Conservation (phyloP, 2,329 filamentous ascomycete species). For the Fusarium sp. region DNA sequence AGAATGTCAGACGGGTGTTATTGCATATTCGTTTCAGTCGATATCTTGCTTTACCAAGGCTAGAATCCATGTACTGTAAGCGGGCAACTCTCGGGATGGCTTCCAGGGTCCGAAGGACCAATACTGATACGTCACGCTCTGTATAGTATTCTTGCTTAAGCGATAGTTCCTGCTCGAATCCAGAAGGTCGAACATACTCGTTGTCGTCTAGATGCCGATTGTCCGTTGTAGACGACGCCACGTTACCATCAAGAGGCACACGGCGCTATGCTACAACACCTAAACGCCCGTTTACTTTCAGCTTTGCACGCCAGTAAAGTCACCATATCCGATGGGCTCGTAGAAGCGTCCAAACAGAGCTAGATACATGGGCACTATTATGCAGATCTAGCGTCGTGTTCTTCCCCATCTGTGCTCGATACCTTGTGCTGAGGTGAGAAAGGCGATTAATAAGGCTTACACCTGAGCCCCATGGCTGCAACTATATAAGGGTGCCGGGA, state of each 20-base stretch:
- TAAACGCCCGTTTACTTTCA: constrained; percentile 6
- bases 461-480: not conserved
- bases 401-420: not conserved
- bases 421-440: constrained; percentile 15
- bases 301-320: constrained; percentile 2
- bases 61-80: too few relatives aligned
- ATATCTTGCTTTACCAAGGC: not conserved
- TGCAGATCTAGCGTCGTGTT: too few relatives aligned
- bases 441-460: not conserved
- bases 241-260: not conserved
- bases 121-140: not conserved
- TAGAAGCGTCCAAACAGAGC: not conserved
- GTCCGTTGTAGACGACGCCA: constrained; percentile 7
- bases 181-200: not conserved
- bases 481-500: constrained; percentile 19
- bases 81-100: not conserved
- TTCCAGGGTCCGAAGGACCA: constrained; percentile 3
- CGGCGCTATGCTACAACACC: constrained; percentile 2
- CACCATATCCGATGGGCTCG: constrained; percentile 9
- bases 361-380: not conserved
- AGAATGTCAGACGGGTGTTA: too few relatives aligned
- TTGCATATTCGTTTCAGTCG: not conserved
- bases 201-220: not conserved
- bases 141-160: not conserved
- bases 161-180: not conserved